phyloP scores from a whole-genome alignment of 495 filamentous ascomycete species.

The Hyaloscypha hepaticicola region DNA sequence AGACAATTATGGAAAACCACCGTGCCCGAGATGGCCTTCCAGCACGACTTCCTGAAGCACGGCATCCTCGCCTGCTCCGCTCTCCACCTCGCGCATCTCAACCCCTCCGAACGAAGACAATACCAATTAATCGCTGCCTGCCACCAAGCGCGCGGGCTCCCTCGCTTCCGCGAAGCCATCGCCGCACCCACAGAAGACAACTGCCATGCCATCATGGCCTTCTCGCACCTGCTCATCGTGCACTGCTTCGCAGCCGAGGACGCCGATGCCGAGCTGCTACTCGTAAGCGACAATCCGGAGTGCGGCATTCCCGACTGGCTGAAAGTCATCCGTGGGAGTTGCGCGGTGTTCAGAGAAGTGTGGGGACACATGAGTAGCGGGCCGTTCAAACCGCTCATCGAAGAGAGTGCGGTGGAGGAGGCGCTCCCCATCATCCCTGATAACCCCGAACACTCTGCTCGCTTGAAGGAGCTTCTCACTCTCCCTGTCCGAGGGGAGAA shows the following conservation, averaged over 20 bases:
- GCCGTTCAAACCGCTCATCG: neutral
- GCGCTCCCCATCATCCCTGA: neutral
- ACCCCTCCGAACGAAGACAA: conserved; percentile 16
- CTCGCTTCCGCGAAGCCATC: conserved; percentile 35
- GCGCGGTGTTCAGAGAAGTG: neutral
- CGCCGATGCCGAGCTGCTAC: neutral
- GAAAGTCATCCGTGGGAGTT: conserved; percentile 12
- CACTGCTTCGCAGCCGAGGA: conserved; percentile 15
- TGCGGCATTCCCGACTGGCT: conserved; percentile 10
- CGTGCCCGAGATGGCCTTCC: conserved; percentile 27
- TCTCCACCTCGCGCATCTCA: conserved; percentile 33
- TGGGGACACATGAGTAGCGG: neutral
- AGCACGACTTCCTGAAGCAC: conserved; percentile 33
- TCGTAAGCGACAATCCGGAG: conserved; percentile 1
- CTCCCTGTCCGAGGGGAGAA: neutral
- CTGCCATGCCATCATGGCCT: conserved; percentile 37
- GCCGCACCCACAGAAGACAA: conserved; percentile 27
- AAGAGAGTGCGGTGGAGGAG: neutral
- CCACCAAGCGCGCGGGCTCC: conserved; percentile 36
- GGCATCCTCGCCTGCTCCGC: conserved; percentile 40
- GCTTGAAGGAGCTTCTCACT: neutral
- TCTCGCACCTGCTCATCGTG: conserved; percentile 28
- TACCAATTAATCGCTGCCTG: conserved; percentile 30
- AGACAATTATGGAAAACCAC: conserved; percentile 25
- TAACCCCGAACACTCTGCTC: neutral